Evolutionary conservation across 164 flowering plant species (phyloP).

Genomic region (Dillenia suffruticosa): DNA sequence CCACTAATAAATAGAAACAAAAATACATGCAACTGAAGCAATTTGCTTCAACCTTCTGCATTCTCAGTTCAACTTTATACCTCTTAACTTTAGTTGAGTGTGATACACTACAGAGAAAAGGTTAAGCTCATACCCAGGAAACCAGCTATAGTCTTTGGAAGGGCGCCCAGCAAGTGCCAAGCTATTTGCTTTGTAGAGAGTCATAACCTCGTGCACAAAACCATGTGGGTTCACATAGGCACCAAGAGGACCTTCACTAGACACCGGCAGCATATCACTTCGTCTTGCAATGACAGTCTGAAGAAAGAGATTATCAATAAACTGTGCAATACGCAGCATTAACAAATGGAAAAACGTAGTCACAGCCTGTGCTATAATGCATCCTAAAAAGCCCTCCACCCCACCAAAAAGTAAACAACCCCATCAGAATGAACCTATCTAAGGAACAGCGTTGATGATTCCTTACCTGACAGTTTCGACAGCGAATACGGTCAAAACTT

Average conservation of each 20-base stretch:
- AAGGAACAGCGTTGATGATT: neutral
- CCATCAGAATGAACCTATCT: too few relatives aligned
- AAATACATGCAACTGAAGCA: too few relatives aligned
- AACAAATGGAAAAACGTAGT: too few relatives aligned
- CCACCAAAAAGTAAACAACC: too few relatives aligned
- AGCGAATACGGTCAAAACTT: conserved; percentile 65
- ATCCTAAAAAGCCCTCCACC: too few relatives aligned
- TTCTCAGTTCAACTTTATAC: neutral
- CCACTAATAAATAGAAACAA: too few relatives aligned
- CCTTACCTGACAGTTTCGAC: conserved; percentile 78
- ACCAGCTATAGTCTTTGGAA: conserved; percentile 74
- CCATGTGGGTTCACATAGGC: conserved; percentile 81
- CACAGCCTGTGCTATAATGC: too few relatives aligned
- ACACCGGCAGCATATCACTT: conserved; percentile 90
- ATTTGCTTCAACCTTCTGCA: neutral
- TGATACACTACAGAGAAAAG: neutral
- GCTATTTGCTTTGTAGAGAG: conserved; percentile 61
- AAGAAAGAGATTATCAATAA: conserved; percentile 6
- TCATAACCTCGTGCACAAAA: conserved; percentile 79
- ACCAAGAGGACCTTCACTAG: conserved; percentile 90
- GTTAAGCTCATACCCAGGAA: conserved; percentile 71
- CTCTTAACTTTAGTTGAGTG: neutral
- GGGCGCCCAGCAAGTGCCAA: conserved; percentile 59
- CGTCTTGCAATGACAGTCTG: conserved; percentile 77
- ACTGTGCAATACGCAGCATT: too few relatives aligned